Percentiles rank a stretch among this genome's conserved stretches.
phyloP scores from a whole-genome alignment of 257 asterid species.

The Solanum habrochaites region DNA sequence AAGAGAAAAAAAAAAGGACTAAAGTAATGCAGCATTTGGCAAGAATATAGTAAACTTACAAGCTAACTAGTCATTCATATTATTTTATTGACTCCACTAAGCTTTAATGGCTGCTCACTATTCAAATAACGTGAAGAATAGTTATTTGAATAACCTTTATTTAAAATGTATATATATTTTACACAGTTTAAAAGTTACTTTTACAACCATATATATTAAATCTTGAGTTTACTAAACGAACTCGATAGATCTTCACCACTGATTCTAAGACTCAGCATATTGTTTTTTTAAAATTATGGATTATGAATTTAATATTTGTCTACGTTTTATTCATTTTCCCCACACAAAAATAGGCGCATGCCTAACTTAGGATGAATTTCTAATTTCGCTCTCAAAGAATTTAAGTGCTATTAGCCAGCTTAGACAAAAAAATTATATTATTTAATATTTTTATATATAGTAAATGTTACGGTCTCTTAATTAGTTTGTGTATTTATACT shows the following conservation, averaged over 20 bases:
- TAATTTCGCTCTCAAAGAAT: not conserved
- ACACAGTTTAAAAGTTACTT: too few species aligned
- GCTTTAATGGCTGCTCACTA: not conserved
- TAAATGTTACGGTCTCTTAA: too few species aligned
- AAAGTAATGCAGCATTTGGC: slow-evolving; percentile 11
- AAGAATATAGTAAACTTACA: not conserved
- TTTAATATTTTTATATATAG: too few species aligned
- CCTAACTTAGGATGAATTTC: not conserved
- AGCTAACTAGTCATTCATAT: not conserved
- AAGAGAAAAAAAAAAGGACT: not conserved
- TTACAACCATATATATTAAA: not conserved
- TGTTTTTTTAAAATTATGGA: not conserved
- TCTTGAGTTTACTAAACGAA: too few species aligned
- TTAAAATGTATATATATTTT: not conserved
- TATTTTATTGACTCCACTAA: not conserved
- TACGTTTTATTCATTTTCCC: not conserved
- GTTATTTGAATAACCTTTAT: not conserved
- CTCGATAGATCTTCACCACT: too few species aligned
- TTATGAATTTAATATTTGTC: not conserved
- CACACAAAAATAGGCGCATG: not conserved
- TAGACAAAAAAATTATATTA: too few species aligned
- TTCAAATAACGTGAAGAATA: not conserved
- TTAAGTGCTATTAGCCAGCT: not conserved
- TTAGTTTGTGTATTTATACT: too few species aligned
- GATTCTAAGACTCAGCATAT: too few species aligned